Base-by-base conservation (phyloP, 495 filamentous ascomycete species). In the Talaromyces adpressus region DNA sequence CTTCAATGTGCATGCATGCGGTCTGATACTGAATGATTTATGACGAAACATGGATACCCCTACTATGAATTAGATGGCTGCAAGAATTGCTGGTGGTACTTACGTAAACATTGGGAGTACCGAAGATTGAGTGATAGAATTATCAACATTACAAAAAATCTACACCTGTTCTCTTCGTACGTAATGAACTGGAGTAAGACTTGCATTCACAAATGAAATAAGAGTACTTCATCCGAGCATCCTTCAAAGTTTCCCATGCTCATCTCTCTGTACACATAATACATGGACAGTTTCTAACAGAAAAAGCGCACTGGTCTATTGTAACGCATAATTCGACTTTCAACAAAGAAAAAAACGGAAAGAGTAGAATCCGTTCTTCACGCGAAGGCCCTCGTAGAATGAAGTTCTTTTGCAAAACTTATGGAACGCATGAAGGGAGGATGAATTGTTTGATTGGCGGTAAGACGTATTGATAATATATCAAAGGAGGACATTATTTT, bases 1-100 rank as follows among this genome's bases (percentile, higher is more conserved):
- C 4, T 45, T 25, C 16, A 8, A 47, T n/a, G 12, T 12, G 34
- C 22, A 36, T 45, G 11, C 25, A 6, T 49, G 6, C 4, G 25
- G 6, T 20, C 4, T 4, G 23, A 20, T 20, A 8, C 32, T 29
- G 41, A 45, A 62, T 52, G 60, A 62, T 53, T 51, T 23, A 62
- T 53, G 60, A 62, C 14, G 8, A 29, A 56, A 14, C 52, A 29
- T 14, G 18, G 59, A 62, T 62, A 62, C 60, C 60, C 41, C 18
- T 23, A 60, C 20, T 29, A 25, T 53, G 8, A 45, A 45, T 18
- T 45, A 49, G 45, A 49, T 9, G 45, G 45, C 5, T 20, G 18
- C 41, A 49, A 49, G n/a, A 49, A 49, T 49, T 49, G 18, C 45
- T 6, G 16, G 5, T 49, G 45, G 9, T 49, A 27, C 25, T 27